Evolutionary conservation across 192 early-diverging fungal species (phyloP).

Genomic region (Coemansia sp.): DNA sequence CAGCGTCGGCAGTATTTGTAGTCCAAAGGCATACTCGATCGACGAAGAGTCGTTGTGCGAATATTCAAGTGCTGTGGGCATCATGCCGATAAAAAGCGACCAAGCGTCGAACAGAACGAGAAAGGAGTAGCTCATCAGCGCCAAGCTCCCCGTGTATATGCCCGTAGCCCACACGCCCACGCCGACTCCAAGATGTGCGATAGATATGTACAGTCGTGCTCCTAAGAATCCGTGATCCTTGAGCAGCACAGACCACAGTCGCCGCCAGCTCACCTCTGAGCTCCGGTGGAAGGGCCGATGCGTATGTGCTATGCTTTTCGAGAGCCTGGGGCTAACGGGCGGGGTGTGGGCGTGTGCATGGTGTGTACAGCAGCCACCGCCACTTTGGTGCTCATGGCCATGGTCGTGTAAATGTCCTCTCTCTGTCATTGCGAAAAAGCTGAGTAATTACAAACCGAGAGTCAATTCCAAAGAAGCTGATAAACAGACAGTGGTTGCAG

Average conservation of each 20-base stretch:
- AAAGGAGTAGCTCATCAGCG: slow-evolving; percentile 33
- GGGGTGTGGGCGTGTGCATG: neutral
- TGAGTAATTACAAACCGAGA: neutral
- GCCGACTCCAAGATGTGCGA: slow-evolving; percentile 18
- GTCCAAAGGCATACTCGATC: slow-evolving; percentile 31
- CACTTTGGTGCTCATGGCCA: neutral
- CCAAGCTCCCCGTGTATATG: slow-evolving; percentile 25
- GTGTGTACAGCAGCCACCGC: neutral
- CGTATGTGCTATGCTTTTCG: neutral
- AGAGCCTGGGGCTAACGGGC: neutral
- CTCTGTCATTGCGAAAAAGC: neutral
- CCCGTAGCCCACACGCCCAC: slow-evolving; percentile 20
- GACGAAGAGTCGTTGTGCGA: slow-evolving; percentile 22
- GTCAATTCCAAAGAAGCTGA: neutral
- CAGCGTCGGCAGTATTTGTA: slow-evolving; percentile 24
- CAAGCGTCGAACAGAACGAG: slow-evolving; percentile 32
- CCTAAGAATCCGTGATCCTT: slow-evolving; percentile 32
- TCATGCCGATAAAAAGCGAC: slow-evolving; percentile 25
- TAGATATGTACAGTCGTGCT: slow-evolving; percentile 16
- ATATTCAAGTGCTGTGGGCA: slow-evolving; percentile 36
- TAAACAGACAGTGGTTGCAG: neutral
- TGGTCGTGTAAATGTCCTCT: neutral
- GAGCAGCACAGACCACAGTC: slow-evolving; percentile 21
- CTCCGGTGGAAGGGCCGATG: neutral
- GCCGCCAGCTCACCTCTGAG: slow-evolving; percentile 23